Evolutionary conservation across 306 rosid genomes (phyloP).

Genomic region (Cicer bijugum): DNA sequence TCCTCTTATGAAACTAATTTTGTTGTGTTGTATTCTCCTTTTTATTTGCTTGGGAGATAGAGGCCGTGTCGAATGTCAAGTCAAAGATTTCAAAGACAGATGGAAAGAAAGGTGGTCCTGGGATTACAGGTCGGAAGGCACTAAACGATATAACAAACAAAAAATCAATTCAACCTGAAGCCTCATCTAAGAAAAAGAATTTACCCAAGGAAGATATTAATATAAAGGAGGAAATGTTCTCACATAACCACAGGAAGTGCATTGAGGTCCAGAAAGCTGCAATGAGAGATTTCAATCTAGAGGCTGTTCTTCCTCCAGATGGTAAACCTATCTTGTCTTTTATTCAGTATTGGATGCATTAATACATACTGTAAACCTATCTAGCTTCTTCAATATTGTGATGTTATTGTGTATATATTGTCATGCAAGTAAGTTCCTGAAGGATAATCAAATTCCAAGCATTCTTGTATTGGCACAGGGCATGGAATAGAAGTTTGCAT

Average conservation of each 20-base stretch:
- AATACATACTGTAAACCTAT: too few relatives aligned
- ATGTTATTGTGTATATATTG: conserved; percentile 17
- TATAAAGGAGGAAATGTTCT: conserved; percentile 59
- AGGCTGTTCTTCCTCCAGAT: conserved; percentile 53
- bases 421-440: neutral
- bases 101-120: conserved; percentile 51
- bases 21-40: conserved; percentile 24
- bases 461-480: neutral
- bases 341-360: neutral
- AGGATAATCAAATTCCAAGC: conserved; percentile 2
- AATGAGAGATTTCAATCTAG: conserved; percentile 44
- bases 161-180: conserved; percentile 37
- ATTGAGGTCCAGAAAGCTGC: conserved; percentile 45
- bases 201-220: conserved; percentile 53
- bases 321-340: conserved; percentile 39
- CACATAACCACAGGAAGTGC: conserved; percentile 65
- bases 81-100: conserved; percentile 43
- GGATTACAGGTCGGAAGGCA: conserved; percentile 55
- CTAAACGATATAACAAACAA: conserved; percentile 64
- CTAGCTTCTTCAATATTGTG: neutral
- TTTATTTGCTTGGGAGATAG: conserved; percentile 35
- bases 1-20: conserved; percentile 25
- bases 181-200: conserved; percentile 47
- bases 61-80: conserved; percentile 43
- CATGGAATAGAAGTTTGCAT: neutral